Base-by-base conservation (phyloP, 495 filamentous ascomycete species). In the Thermochaetoides thermophila region DNA sequence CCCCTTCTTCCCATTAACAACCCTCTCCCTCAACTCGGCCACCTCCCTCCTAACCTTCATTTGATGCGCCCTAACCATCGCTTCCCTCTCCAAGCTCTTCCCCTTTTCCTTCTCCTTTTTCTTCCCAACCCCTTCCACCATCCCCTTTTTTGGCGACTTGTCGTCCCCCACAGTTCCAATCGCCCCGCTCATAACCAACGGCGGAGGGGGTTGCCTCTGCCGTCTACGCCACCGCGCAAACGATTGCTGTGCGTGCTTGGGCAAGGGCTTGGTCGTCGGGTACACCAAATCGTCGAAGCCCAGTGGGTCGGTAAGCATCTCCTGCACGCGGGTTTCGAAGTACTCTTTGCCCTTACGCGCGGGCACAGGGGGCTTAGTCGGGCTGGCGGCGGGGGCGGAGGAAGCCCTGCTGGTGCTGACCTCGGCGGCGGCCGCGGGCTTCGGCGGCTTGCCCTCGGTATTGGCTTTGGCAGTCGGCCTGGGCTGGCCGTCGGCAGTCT, bases 211-310 rank as follows among this genome's bases (percentile, higher is more conserved):
- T 5, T 21, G 14, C 23, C 35, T 26, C 23, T 25, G 20, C 11
- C 27, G 25, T 3, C 18, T 27, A 1, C 44, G 31, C 23, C 32
- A 44, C 9, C 32, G 17, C 13, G 21, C 26, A 17, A 46, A 40
- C 17, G n/a, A 25, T 3, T 15, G 15, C 5, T 17, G 15, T 7
- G n/a, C 17, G 15, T 30, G 32, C 12, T 22, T 19, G 9, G 27
- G 29, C 5, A 15, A 7, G 10, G 30, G 32, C 29, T 30, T 26
- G 26, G n/a, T 34, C 16, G 32, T 38, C 16, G 42, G 37, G 30
- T 34, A 36, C 16, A 55, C 51, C 2, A 28, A 24, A 36, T 55
- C 51, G 28, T 52, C 46, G 29, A 39, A 52, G 19, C 32, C 51
- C 7, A 52, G 46, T 3, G 51, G 49, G 33, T 48, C 17, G 15